phyloP scores from a whole-genome alignment of 2,329 filamentous ascomycete species.

The Aspergillus thermomutatus region DNA sequence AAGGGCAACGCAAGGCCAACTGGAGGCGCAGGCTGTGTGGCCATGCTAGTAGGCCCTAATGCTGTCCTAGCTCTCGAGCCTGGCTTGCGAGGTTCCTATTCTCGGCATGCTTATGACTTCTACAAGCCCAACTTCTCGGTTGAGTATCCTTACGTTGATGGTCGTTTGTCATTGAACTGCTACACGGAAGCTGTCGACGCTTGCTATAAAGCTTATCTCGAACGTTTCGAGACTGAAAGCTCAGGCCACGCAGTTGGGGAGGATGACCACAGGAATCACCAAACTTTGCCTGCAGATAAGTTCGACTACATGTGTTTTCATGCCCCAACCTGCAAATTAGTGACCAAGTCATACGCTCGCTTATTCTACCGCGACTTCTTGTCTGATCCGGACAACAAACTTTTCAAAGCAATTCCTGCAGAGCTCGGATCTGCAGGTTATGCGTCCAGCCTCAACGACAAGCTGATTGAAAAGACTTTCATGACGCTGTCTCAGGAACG shows the following conservation, averaged over 20 bases:
- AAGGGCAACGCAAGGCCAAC: slow-evolving; percentile 79
- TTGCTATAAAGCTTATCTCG: slow-evolving; percentile 76
- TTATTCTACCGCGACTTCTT: slow-evolving; percentile 85
- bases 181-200: slow-evolving; percentile 77
- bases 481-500: slow-evolving; percentile 80
- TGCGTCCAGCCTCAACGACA: slow-evolving; percentile 73
- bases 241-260: slow-evolving; percentile 51
- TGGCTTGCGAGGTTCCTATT: slow-evolving; percentile 74
- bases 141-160: slow-evolving; percentile 83
- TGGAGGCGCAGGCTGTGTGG: slow-evolving; percentile 74
- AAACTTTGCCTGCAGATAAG: too few relatives aligned
- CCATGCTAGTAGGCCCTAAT: slow-evolving; percentile 74
- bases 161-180: slow-evolving; percentile 78
- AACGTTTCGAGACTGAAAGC: slow-evolving; percentile 65
- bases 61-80: slow-evolving; percentile 74
- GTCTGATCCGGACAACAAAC: slow-evolving; percentile 61
- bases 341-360: slow-evolving; percentile 81
- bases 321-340: slow-evolving; percentile 81
- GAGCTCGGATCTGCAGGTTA: slow-evolving; percentile 78
- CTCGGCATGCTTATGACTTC: slow-evolving; percentile 84
- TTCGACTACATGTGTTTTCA: slow-evolving; percentile 85
- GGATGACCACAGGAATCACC: slow-evolving; percentile 54
- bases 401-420: slow-evolving; percentile 70
- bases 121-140: slow-evolving; percentile 86
- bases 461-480: slow-evolving; percentile 81